A percentile compares a stretch with the other conserved stretches of the same genome.
These are phyloP conservation scores for Verticillium nubilum DNA, from an alignment of 2,329 filamentous ascomycete species.

Conservation along the genomic window DNA sequence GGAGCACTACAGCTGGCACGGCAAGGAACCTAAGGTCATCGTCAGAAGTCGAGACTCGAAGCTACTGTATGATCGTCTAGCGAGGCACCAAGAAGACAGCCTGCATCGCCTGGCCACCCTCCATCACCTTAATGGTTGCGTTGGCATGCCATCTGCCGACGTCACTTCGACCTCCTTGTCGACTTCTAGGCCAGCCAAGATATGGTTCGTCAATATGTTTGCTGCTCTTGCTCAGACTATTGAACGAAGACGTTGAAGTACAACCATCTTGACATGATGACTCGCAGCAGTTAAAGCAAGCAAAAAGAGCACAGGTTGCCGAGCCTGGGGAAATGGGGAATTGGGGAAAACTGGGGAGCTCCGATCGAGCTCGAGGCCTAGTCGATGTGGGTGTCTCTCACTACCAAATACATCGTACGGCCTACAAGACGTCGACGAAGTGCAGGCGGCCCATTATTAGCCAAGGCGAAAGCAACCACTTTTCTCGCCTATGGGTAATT, in stretches of 20 bases:
- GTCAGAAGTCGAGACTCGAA: not conserved
- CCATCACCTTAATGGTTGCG: not conserved
- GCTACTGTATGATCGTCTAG: not conserved
- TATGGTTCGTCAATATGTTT: not conserved
- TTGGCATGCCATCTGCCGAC: not conserved
- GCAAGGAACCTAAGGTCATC: not conserved
- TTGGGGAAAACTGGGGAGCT: not conserved
- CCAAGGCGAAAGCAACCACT: not conserved
- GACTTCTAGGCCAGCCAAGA: not conserved
- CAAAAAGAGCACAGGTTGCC: not conserved
- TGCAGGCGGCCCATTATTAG: not conserved
- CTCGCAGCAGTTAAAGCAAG: not conserved
- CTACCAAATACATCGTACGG: not conserved
- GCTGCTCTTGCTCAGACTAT: not conserved
- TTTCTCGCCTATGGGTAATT: not conserved
- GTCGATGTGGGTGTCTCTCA: not conserved
- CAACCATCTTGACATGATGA: not conserved
- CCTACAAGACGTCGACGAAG: not conserved
- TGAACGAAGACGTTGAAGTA: not conserved
- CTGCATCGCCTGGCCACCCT: not conserved
- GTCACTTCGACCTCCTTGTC: not conserved
- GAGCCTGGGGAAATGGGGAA: not conserved
- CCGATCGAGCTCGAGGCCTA: not conserved
- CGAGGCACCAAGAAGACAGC: not conserved
- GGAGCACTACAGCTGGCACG: not conserved